Evolutionary conservation across 768 basidiomycete genomes (phyloP).

Genomic region (Rubroboletus satanas): DNA sequence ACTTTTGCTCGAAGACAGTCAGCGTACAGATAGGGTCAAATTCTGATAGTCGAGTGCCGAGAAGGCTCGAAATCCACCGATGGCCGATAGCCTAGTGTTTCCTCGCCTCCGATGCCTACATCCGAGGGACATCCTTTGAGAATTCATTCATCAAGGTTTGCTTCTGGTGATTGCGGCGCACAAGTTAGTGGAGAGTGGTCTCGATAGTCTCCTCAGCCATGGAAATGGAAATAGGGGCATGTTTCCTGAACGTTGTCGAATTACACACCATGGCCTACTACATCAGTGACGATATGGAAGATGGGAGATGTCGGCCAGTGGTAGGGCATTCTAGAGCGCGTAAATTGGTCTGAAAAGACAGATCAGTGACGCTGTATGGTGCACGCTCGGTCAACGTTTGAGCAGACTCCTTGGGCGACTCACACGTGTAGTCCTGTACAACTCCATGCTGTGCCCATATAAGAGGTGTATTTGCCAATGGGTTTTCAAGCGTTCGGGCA

Average conservation of each 20-base stretch:
- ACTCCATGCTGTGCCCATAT: background rate
- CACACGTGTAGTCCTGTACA: background rate
- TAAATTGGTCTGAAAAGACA: background rate
- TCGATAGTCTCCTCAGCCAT: background rate
- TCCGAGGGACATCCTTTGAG: too few species aligned
- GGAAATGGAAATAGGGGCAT: background rate
- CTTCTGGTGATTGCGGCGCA: background rate
- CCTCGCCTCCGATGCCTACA: too few species aligned
- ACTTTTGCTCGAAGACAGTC: background rate
- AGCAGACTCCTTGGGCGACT: background rate
- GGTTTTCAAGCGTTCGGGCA: background rate
- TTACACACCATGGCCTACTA: background rate
- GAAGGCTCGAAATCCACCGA: background rate
- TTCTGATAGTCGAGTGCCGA: background rate
- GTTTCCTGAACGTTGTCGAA: background rate
- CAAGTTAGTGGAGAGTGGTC: too few species aligned
- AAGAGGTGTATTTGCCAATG: slow-evolving; percentile 9
- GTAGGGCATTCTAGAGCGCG: background rate
- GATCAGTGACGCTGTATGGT: background rate
- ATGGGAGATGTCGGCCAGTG: background rate
- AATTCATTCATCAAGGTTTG: background rate
- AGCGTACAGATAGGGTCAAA: too few species aligned
- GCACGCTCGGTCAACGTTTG: background rate
- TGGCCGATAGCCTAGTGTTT: background rate
- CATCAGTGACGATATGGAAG: too few species aligned